These are phyloP conservation scores for Amaranthus palmeri DNA, from an alignment of 148 eudicot species.

Conservation along the genomic window DNA sequence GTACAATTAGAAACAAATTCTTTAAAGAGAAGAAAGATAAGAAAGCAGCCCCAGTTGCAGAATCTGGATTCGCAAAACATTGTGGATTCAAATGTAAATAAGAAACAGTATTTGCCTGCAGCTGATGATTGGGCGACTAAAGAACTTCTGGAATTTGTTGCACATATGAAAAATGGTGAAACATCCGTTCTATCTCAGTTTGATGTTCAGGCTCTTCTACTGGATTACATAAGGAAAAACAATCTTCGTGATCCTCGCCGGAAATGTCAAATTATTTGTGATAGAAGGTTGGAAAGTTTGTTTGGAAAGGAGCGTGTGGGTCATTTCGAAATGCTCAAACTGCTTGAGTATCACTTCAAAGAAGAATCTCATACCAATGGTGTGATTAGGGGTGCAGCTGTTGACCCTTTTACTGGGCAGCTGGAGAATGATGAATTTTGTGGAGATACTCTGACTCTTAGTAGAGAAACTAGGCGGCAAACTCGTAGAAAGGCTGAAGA, in stretches of 20 bases:
- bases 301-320: constrained; percentile 77
- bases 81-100: constrained; percentile 28
- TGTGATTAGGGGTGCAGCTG: constrained; percentile 44
- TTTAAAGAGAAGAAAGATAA: constrained; percentile 42
- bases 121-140: constrained; percentile 72
- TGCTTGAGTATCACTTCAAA: constrained; percentile 66
- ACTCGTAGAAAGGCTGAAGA: constrained; percentile 48
- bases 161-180: constrained; percentile 83
- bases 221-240: constrained; percentile 75
- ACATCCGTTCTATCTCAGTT: constrained; percentile 60
- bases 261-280: constrained; percentile 84
- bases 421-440: constrained; percentile 37
- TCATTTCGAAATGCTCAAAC: constrained; percentile 89
- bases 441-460: constrained; percentile 30
- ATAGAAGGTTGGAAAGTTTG: constrained; percentile 60
- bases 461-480: constrained; percentile 54
- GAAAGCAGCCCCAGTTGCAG: constrained; percentile 30
- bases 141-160: constrained; percentile 81
- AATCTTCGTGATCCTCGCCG: constrained; percentile 80
- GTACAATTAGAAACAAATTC: constrained; percentile 36
- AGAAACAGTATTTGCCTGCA: constrained; percentile 17
- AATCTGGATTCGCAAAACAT: constrained; percentile 23
- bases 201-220: constrained; percentile 78
- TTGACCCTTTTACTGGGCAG: constrained; percentile 36
- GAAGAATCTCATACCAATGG: constrained; percentile 53